Conservation (phyloP, 176 grass and related monocot genomes). For the Musa acuminata region DNA sequence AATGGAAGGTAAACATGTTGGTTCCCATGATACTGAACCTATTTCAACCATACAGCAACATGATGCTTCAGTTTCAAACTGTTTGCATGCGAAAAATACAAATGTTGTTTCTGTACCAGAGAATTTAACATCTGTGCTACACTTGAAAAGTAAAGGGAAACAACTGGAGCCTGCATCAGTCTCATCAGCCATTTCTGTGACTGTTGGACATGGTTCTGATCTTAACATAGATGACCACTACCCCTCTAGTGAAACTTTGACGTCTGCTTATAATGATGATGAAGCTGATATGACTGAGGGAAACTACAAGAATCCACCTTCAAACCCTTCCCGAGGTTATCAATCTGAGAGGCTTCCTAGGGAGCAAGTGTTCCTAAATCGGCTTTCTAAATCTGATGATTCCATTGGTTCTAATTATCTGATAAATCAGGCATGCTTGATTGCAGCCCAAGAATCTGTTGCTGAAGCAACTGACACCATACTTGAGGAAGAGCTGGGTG, state of each 20-base stretch:
- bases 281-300: constrained; percentile 52
- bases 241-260: constrained; percentile 49
- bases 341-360: constrained; percentile 79
- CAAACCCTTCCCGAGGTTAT: constrained; percentile 48
- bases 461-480: constrained; percentile 36
- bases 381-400: constrained; percentile 86
- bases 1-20: constrained; percentile 42
- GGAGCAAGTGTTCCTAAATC: constrained; percentile 50
- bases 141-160: constrained; percentile 47
- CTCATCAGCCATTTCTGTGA: constrained; percentile 30
- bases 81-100: constrained; percentile 23
- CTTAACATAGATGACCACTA: constrained; percentile 61
- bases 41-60: neutral
- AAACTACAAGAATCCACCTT: constrained; percentile 32
- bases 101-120: constrained; percentile 37
- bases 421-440: constrained; percentile 44
- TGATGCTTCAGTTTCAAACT: constrained; percentile 37
- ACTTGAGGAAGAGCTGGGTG: constrained; percentile 19
- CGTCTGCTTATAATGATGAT: constrained; percentile 64
- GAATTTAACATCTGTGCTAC: constrained; percentile 38
- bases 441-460: constrained; percentile 46
- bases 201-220: constrained; percentile 35
- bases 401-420: constrained; percentile 68
- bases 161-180: constrained; percentile 30
- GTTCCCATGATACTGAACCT: constrained; percentile 36